Base-by-base conservation (phyloP, 2,329 filamentous ascomycete species). In the Verruconis gallopava region DNA sequence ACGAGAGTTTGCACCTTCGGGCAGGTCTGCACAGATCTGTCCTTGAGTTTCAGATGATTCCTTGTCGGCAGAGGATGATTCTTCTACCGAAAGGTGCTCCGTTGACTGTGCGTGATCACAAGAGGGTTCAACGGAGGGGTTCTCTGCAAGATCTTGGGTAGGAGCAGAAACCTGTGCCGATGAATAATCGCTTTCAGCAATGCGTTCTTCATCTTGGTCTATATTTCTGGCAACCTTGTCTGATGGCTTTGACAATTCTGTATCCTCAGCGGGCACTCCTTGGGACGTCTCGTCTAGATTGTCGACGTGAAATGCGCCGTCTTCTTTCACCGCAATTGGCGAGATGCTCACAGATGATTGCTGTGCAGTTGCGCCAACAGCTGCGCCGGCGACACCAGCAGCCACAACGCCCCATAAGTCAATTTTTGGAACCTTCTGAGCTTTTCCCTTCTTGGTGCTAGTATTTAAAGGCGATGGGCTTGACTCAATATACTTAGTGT, bases 371-470 rank as follows among this genome's bases (percentile, higher is more conserved):
- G 6, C 25, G 25, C 25, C 25, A 9, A n/a, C 25, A 30, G 25
- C 25, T n/a, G 25, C 25, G n/a, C 25, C 25, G n/a, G 25, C 25
- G 9, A 30, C 25, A n/a, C 25, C 25, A 30, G 25, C 25, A 9
- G 25, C 25, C 6, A 30, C 25, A n/a, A 30, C 25, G 17, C 18
- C 33, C 37, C n/a, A 40, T 6, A 28, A 32, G 5, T 28, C 22
- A n/a, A 53, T 49, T 54, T 58, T 59, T 43, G 58, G 58, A 42
- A 54, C 55, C 44, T 66, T 64, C n/a, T n/a, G n/a, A n/a, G n/a
- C n/a, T 51, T 64, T 63, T 11, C 55, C 53, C 42, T 61, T 60
- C 46, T 62, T 61, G 2, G 38, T 43, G 50, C 25, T 48, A 17
- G 18, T 21, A 12, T 28, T 32, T 33, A 19, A 19, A 14, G 21